These are phyloP conservation scores for Skeletonema menzelii DNA, from an alignment of 108 stramenopile genomes.

Conservation along the genomic window DNA sequence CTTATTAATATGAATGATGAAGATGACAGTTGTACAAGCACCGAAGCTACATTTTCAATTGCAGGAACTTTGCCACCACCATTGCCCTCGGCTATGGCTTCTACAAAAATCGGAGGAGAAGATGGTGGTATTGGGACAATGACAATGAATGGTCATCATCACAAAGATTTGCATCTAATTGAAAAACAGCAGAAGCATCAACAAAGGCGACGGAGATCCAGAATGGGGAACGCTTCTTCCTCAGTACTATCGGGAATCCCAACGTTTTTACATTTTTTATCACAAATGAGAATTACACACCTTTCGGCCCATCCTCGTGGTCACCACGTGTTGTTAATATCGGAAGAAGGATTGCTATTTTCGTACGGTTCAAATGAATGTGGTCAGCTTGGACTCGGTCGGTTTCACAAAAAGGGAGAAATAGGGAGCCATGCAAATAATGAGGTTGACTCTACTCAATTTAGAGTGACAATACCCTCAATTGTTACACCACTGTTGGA, in stretches of 20 bases:
- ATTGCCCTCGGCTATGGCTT: background rate
- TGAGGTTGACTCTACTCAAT: too few relatives aligned
- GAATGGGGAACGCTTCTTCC: background rate
- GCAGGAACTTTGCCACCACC: background rate
- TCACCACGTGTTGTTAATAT: constrained; percentile 77
- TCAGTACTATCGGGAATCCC: constrained; percentile 68
- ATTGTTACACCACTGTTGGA: constrained; percentile 81
- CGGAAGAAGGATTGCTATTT: constrained; percentile 75
- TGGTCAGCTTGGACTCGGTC: constrained; percentile 79
- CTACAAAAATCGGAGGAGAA: background rate
- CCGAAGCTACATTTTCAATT: background rate
- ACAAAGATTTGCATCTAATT: background rate
- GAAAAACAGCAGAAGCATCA: background rate
- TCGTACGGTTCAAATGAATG: constrained; percentile 76
- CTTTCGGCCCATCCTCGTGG: constrained; percentile 83
- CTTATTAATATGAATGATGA: background rate
- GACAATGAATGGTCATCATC: constrained; percentile 1
- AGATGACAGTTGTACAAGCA: background rate
- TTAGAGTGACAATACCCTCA: constrained; percentile 42
- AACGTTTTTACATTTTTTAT: constrained; percentile 60
- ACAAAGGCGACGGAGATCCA: background rate
- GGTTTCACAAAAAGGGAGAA: constrained; percentile 18
- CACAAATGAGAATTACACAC: constrained; percentile 65
- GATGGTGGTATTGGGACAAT: background rate
- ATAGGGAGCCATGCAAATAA: constrained; percentile 17